Evolutionary conservation across 257 asterid genomes (phyloP).

Genomic region (Paulownia fortunei): DNA sequence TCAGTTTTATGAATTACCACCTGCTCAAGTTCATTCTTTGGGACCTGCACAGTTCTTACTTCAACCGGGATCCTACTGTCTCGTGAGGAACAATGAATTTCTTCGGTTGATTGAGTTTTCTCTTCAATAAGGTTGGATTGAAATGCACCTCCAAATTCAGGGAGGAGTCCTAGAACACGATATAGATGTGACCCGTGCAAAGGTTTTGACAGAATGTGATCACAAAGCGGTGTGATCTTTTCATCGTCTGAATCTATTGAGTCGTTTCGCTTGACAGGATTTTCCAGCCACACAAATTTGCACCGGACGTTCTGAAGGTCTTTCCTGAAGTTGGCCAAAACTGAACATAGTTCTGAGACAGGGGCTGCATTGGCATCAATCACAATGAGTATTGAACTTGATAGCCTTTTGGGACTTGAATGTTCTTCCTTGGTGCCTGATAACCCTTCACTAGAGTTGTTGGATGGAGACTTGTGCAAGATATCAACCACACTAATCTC

Average conservation of each 20-base stretch:
- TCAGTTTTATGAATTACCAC: not conserved
- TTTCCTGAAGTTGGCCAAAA: not conserved
- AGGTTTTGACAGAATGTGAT: not conserved
- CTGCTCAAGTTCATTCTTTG: not conserved
- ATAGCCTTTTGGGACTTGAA: not conserved
- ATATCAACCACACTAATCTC: no score
- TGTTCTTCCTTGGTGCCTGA: not conserved
- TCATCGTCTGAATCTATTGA: not conserved
- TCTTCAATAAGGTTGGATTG: not conserved
- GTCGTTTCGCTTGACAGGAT: not conserved
- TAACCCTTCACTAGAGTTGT: no score
- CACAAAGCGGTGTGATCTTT: not conserved
- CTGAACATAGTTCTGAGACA: not conserved
- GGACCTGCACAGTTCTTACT: not conserved
- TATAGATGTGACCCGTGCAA: conserved; percentile 6
- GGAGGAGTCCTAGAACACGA: not conserved
- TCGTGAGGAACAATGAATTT: not conserved
- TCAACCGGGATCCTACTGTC: not conserved
- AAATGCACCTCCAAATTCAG: not conserved
- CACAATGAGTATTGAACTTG: conserved; percentile 6
- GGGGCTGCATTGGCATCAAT: conserved; percentile 1
- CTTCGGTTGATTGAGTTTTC: not conserved
- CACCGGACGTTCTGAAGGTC: not conserved
- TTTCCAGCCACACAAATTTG: not conserved
- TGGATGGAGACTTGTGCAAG: no score